Conservation (phyloP, 257 asterid species). For the Forsythia viridissima region DNA sequence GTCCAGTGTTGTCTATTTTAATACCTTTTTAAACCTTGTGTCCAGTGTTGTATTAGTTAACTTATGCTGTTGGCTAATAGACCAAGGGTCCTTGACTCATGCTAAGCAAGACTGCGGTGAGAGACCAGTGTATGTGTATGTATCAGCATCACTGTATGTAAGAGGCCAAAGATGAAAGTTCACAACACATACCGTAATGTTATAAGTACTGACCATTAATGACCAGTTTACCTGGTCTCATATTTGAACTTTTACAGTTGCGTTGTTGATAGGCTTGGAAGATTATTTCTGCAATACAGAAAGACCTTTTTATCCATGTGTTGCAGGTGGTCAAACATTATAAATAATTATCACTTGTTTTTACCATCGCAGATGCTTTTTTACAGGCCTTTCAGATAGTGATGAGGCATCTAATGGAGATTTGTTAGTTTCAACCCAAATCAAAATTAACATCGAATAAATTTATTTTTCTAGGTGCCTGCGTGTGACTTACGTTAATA, state of each 20-base stretch:
- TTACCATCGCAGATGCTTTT: neutral
- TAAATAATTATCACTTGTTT: neutral
- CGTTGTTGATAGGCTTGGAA: neutral
- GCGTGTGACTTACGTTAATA: neutral
- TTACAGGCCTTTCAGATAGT: neutral
- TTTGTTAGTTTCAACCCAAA: neutral
- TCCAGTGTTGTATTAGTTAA: neutral
- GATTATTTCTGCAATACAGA: neutral
- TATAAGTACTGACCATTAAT: neutral
- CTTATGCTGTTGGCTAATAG: slow-evolving; percentile 1
- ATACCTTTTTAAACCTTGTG: too few species aligned
- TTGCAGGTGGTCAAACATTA: neutral
- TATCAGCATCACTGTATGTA: neutral
- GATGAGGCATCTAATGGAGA: neutral
- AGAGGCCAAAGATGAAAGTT: neutral
- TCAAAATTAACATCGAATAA: neutral
- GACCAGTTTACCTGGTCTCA: neutral
- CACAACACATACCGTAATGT: neutral
- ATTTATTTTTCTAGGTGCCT: neutral
- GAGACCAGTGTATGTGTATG: neutral
- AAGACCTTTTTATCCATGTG: neutral
- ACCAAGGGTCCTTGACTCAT: neutral
- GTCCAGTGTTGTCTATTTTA: neutral
- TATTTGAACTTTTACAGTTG: neutral
- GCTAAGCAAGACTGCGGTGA: neutral